Conservation (phyloP, 192 early-diverging fungal genomes). For the Coemansia sp. region DNA sequence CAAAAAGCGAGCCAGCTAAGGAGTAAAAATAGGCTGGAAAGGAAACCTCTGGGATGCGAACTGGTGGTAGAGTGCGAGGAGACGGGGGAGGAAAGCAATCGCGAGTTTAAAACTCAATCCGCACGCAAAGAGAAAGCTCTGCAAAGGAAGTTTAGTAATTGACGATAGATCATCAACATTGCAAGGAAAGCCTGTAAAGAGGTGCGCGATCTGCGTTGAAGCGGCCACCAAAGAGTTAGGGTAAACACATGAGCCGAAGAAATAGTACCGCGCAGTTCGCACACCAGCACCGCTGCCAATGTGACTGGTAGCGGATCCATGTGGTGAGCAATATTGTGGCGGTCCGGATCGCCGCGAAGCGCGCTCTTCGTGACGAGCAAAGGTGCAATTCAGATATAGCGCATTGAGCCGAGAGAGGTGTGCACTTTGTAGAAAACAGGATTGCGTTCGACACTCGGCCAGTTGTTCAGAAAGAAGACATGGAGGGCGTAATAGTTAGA, state of each 20-base stretch:
- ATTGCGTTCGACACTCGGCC: not conserved
- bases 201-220: not conserved
- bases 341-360: not conserved
- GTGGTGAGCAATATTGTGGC: not conserved
- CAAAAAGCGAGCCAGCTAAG: not conserved
- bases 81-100: not conserved
- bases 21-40: not conserved
- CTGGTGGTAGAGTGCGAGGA: conserved; percentile 1
- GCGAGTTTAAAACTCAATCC: not conserved
- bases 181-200: not conserved
- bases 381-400: conserved; percentile 3
- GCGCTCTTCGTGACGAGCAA: not conserved
- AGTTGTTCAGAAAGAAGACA: not conserved
- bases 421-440: not conserved
- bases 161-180: not conserved
- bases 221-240: not conserved
- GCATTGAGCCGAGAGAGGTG: not conserved
- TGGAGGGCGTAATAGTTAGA: not conserved
- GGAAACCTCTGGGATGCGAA: not conserved
- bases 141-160: not conserved
- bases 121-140: not conserved
- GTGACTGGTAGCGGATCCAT: not conserved
- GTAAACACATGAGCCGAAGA: not conserved
- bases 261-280: not conserved
- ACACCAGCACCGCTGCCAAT: not conserved